These are phyloP conservation scores for Ceriops decandra DNA, from an alignment of 345 rosid species.

Conservation along the genomic window DNA sequence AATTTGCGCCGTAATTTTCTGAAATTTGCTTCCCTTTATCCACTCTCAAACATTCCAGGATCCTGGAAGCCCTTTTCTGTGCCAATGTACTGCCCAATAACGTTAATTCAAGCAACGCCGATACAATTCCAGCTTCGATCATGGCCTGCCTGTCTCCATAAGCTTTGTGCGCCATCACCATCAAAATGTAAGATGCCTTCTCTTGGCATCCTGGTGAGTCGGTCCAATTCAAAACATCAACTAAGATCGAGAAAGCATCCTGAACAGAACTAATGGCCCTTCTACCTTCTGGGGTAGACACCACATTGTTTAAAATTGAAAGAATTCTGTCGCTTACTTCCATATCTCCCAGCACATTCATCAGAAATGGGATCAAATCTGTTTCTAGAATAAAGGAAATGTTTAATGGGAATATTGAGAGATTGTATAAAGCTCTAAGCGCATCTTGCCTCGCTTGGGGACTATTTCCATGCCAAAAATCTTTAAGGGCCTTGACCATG, in stretches of 20 bases:
- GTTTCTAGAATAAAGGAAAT: conserved; percentile 58
- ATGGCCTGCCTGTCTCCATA: conserved; percentile 83
- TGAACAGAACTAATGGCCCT: conserved; percentile 53
- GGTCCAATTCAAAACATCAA: conserved; percentile 86
- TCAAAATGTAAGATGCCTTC: conserved; percentile 71
- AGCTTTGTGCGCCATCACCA: conserved; percentile 93
- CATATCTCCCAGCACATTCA: conserved; percentile 79
- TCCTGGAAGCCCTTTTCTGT: conserved; percentile 94
- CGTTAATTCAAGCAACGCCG: conserved; percentile 77
- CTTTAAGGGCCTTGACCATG: conserved; percentile 56
- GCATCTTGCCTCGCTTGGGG: conserved; percentile 84
- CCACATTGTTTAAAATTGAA: conserved; percentile 75
- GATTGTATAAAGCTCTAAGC: conserved; percentile 78
- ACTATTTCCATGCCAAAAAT: conserved; percentile 35
- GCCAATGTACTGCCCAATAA: conserved; percentile 88
- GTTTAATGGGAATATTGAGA: conserved; percentile 64
- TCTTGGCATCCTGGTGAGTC: conserved; percentile 95
- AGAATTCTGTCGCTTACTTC: conserved; percentile 82
- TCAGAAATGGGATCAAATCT: conserved; percentile 48
- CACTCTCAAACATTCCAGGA: conserved; percentile 67
- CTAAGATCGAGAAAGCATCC: conserved; percentile 67
- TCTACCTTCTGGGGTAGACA: conserved; percentile 77
- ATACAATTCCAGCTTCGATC: conserved; percentile 85
- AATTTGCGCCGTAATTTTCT: conserved; percentile 48
- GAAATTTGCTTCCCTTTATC: conserved; percentile 91